Evolutionary conservation across 768 basidiomycete genomes (phyloP), one percentile per base, ranked within the genome.

Genomic region (Tulasnella sp.): DNA sequence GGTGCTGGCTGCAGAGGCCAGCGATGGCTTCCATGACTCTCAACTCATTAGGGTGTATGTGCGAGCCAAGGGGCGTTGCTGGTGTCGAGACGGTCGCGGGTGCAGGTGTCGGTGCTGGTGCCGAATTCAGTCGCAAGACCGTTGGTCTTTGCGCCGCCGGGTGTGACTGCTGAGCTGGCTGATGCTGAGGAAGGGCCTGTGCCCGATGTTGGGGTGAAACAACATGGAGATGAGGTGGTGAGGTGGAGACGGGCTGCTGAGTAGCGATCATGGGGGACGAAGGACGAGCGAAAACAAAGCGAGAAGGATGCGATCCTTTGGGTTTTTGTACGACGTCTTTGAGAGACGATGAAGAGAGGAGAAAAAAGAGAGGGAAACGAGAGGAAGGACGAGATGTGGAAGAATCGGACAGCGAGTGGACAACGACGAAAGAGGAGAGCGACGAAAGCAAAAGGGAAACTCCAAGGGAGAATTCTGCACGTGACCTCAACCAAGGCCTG

Each of bases 1-100:
- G 94, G 85, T 94, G 92, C 83, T 94, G 93, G 8, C 93, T 94
- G 2, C 93, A 93, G 24, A 95, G 86, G 3, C 77, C 50, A 54
- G 77, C 77, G 50, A 78, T 64, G 60, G 60, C 41, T 18, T 64
- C 60, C 48, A 78, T 64, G 58, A 78, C 41, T 64, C 50, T 37
- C 60, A 58, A 31, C 41, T 78, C 77, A 46, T 78, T 78, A 1
- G 77, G 77, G 18, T 48, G 24, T 22, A 78, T n/a, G 41, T 64
- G 34, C 16, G 40, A 5, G 16, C 74, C 74, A 28, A 75, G 24
- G 12, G 20, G 4, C 12, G 74, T 12, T 48, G 28, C 40, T 75
- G 40, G 74, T 48, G 74, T 42, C 16, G 74, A 42, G 46, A 7
- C n/a, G 41, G 41, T 75, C 41, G 31, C 74, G 0, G 74, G 74